Conservation (phyloP, 2,329 filamentous ascomycete genomes). For the Malbranchea zuffiana region DNA sequence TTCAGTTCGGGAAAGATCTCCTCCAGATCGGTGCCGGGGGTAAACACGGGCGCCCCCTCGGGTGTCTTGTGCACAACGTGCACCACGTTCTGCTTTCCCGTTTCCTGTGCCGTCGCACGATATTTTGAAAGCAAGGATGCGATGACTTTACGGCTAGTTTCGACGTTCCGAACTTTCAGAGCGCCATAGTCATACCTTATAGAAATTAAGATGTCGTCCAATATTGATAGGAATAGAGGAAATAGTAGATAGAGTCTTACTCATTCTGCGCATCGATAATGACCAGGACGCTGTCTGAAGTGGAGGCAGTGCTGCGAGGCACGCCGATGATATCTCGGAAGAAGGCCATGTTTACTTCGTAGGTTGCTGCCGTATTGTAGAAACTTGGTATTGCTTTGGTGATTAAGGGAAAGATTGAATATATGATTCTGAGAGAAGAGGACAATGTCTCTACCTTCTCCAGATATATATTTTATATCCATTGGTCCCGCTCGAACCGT, state of each 20-base stretch:
- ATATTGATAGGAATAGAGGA: not conserved
- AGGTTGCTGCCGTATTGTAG: no score
- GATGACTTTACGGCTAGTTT: slow-evolving; percentile 46
- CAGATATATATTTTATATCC: no score
- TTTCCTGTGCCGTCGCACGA: slow-evolving; percentile 38
- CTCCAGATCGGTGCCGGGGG: slow-evolving; percentile 48
- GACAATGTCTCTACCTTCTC: no score
- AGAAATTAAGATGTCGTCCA: slow-evolving; percentile 1
- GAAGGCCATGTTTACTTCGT: slow-evolving; percentile 9
- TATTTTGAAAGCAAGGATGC: slow-evolving; percentile 48
- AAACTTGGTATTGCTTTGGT: no score
- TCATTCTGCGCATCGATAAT: slow-evolving; percentile 65
- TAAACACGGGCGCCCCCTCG: slow-evolving; percentile 55
- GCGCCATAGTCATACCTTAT: slow-evolving; percentile 41
- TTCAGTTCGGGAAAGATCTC: slow-evolving; percentile 51
- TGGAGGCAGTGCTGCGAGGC: slow-evolving; percentile 45
- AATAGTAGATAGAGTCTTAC: slow-evolving; percentile 31
- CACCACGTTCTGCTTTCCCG: slow-evolving; percentile 40
- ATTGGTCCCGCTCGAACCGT: no score
- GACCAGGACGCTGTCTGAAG: slow-evolving; percentile 49
- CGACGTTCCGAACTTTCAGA: slow-evolving; percentile 46
- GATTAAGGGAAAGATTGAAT: no score
- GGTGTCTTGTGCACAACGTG: slow-evolving; percentile 52
- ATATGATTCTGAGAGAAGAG: no score
- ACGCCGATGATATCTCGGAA: slow-evolving; percentile 48